A percentile compares a stretch with the other conserved stretches of the same genome.
Evolutionary conservation across 2,329 filamentous ascomycete genomes (phyloP).

Genomic region (Alternaria novae-zelandiae): DNA sequence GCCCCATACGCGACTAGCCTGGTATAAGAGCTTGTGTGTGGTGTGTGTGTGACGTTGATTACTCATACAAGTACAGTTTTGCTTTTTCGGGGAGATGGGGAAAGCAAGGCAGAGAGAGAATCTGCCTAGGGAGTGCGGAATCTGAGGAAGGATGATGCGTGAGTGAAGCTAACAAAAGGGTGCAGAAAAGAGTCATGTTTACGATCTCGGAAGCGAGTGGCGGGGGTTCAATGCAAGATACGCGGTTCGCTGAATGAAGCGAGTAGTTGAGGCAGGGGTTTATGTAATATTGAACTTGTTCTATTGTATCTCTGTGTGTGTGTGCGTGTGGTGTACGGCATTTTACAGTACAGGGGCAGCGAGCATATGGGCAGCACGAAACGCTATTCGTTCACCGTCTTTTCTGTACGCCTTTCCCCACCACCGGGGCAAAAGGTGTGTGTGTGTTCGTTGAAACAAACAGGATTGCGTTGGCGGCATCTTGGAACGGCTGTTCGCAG

Average conservation of each 20-base stretch:
- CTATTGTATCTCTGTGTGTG: background rate
- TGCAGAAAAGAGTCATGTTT: background rate
- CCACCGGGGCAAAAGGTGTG: background rate
- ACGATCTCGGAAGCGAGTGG: background rate
- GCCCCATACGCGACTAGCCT: background rate
- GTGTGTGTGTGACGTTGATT: background rate
- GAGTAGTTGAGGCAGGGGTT: background rate
- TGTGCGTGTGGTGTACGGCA: background rate
- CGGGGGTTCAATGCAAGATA: background rate
- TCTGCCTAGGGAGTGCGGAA: too few species aligned
- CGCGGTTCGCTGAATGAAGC: background rate
- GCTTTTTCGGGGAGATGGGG: background rate
- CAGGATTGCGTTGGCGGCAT: constrained; percentile 1
- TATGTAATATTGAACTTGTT: background rate
- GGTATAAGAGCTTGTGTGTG: background rate
- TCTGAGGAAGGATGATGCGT: background rate
- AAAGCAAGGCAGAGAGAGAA: background rate
- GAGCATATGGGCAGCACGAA: background rate
- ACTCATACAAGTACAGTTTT: background rate
- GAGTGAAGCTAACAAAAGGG: background rate
- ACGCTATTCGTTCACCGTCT: background rate
- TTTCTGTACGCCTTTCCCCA: constrained; percentile 1
- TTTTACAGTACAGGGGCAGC: background rate
- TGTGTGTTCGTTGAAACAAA: background rate
- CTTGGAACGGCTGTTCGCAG: constrained; percentile 16